Evolutionary conservation across 306 rosid species (phyloP), one percentile per base, ranked within the genome.

Genomic region (Arachis stenosperma): DNA sequence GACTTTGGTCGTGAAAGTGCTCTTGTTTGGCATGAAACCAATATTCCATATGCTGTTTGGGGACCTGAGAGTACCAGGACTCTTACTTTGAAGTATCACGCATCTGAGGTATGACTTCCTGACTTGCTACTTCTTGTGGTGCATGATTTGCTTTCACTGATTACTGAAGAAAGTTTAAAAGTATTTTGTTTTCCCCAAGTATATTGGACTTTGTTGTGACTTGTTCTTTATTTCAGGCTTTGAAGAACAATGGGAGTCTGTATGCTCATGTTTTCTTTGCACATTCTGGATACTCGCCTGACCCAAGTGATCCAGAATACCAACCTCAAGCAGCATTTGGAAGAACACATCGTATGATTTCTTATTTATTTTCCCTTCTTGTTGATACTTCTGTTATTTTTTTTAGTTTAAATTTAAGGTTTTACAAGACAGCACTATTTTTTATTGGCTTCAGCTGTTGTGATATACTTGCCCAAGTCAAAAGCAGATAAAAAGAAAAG

Each of bases 11-110:
- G 65, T 78, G 98, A 93, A 77, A 51, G 44, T 61, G 89, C 92
- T 48, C 95, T 94, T 76, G 61, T 86, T n/a, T 94, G 99, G 97
- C 99, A 94, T 47, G 96, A 94, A 82, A 85, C 88, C 66, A 86
- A 88, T 74, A 88, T 94, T 58, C 99, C 96, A 0, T 94, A 87
- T 78, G 93, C 97, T 1, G 80, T 79, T 17, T 94, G 96, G 94
- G 95, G 87, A 48, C 84, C 85, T 27, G 88, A 83, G 75, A 81
- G 90, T 84, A 84, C 89, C 48, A 79, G 96, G 74, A 62, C 86
- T 65, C 84, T 84, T 64, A 78, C 93, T 46, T 58, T 85, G 78
- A 90, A 85, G 74, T 91, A 86, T 78, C 70, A 65, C 60, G 95
- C 90, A 1, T 85, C 99, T 15, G 90, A 91, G 99, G 97, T 90